phyloP scores from a whole-genome alignment of 2,329 filamentous ascomycete species.

The Beauveria asiatica region DNA sequence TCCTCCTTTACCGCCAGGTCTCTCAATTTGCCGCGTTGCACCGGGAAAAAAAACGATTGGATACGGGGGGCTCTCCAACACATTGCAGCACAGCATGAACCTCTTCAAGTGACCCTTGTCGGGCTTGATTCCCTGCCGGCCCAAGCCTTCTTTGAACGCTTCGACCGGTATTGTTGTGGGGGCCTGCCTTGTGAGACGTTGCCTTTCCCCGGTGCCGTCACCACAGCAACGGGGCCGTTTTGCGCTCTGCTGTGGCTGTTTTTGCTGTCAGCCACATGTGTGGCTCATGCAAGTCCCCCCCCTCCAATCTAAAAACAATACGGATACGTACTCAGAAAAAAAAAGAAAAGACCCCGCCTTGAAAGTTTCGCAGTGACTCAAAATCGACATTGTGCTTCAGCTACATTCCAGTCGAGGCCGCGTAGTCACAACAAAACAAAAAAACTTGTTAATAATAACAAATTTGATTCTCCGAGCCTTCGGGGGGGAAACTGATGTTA shows the following conservation, averaged over 20 bases:
- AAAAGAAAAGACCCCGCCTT: neutral
- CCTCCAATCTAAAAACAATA: neutral
- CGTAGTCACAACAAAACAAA: constrained; percentile 1
- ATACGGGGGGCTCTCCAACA: too few relatives aligned
- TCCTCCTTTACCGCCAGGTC: too few relatives aligned
- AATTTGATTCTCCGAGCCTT: neutral
- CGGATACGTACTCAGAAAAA: too few relatives aligned
- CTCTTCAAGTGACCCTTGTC: neutral
- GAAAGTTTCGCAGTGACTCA: neutral
- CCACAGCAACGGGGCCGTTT: constrained; percentile 15
- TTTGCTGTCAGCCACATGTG: neutral
- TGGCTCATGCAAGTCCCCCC: neutral
- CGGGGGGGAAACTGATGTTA: neutral
- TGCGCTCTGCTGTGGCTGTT: neutral
- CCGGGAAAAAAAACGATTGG: too few relatives aligned
- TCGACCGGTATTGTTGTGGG: constrained; percentile 14
- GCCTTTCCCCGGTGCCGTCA: constrained; percentile 7
- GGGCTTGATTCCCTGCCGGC: too few relatives aligned
- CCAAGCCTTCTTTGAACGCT: too few relatives aligned
- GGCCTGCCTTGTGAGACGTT: neutral
- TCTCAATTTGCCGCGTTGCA: too few relatives aligned
- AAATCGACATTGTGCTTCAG: neutral
- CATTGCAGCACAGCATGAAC: too few relatives aligned
- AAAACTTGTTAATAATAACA: neutral
- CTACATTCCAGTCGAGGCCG: constrained; percentile 5